Base-by-base conservation (phyloP, 1,139 yeast species). In the Citeromyces siamensis region DNA sequence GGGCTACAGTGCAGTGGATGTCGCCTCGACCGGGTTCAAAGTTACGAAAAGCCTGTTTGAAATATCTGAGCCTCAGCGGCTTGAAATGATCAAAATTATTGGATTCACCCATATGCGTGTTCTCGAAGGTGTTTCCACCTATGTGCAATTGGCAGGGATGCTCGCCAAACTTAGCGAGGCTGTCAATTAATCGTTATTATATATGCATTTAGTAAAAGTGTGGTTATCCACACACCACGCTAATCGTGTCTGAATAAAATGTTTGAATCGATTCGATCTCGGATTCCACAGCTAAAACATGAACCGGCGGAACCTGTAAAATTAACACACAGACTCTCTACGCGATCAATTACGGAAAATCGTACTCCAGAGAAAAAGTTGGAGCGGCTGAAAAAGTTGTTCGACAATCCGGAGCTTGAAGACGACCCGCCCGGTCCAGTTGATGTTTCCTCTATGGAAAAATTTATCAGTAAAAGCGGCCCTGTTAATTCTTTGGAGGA, bases 1-100 rank as follows among this genome's bases (percentile, higher is more conserved):
- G 52, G 99, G 99, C 3, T 93, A 90, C 54, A 78, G 93, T 6
- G 93, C 96, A 0, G 82, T 86, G 21, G 99, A 90, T 58, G 84
- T 90, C 33, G 86, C 86, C 6, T 79, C 95, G 2, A 88, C 94
- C 43, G 72, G 90, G 49, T 90, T 90, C 59, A 72, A 83, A 44
- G 97, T 90, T 7, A 75, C 88, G 20, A 88, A 88, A 56, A 72
- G 80, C 2, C 53, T 90, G 43, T 75, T 70, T 3, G 79, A 75
- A 29, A 60, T 86, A 13, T 70, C 66, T 37, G 95, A 86, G 50
- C 68, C 66, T 38, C 65, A 64, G 41, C 62, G 94, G 44, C 64
- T 90, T 43, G 93, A 81, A 40, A 68, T 81, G 52, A 78, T 93
- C 43, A 78, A 78, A 51, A 84, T 81, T 47, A 83, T 90, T 37